Percentiles rank a stretch among this genome's conserved stretches.
phyloP scores from a whole-genome alignment of 2,329 filamentous ascomycete genomes.

The Penicillium sp. region DNA sequence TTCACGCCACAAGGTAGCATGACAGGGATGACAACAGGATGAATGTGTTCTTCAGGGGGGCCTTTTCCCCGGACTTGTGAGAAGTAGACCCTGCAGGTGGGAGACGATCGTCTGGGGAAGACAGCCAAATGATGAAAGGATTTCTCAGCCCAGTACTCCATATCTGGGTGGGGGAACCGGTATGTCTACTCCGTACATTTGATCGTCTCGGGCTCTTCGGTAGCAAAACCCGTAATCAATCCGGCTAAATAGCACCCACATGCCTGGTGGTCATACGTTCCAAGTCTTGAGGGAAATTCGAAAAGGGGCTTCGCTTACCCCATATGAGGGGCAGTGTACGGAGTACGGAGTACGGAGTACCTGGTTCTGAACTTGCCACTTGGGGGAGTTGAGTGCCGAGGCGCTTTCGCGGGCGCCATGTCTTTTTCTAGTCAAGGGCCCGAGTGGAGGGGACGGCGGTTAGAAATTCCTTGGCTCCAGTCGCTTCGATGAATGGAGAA shows the following conservation, averaged over 20 bases:
- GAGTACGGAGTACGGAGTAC: not conserved
- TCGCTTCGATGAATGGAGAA: not conserved
- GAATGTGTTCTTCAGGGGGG: conserved; percentile 10
- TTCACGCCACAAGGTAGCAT: conserved; percentile 12
- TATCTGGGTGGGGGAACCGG: not conserved
- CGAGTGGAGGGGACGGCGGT: conserved; percentile 8
- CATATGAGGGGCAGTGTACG: conserved; percentile 9
- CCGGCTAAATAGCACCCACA: not conserved
- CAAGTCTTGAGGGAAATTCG: conserved; percentile 8
- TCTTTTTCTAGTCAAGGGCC: conserved; percentile 18
- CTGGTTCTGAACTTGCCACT: conserved; percentile 4
- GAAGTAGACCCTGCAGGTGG: conserved; percentile 12
- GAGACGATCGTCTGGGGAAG: conserved; percentile 17
- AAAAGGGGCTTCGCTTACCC: conserved; percentile 4
- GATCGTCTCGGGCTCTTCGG: not conserved
- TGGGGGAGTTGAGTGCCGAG: conserved; percentile 7
- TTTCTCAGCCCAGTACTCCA: not conserved
- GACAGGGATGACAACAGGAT: not conserved
- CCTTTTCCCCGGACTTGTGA: conserved; percentile 13
- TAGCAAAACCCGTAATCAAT: not conserved
- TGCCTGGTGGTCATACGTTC: not conserved
- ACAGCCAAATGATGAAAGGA: not conserved
- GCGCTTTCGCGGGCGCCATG: conserved; percentile 11
- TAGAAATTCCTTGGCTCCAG: not conserved
- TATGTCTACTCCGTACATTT: not conserved